A percentile compares a stretch with the other conserved stretches of the same genome.
Evolutionary conservation across 2,329 filamentous ascomycete species (phyloP).

Genomic region (Ustulina deusta): DNA sequence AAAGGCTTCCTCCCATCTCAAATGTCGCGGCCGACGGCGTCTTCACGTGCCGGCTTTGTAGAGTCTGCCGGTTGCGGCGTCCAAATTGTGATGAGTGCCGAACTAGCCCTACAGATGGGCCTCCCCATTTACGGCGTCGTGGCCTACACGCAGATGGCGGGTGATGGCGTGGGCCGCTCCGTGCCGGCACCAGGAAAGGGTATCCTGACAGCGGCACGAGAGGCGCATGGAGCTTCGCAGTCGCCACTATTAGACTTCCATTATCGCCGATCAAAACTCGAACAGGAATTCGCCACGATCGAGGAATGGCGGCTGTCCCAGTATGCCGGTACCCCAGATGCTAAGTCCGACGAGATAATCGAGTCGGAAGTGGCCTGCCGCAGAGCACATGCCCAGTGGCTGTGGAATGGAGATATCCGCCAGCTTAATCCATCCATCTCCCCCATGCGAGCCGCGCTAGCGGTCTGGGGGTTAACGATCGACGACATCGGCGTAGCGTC

Average conservation of each 20-base stretch:
- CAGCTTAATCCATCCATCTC: constrained; percentile 93
- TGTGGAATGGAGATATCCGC: constrained; percentile 98
- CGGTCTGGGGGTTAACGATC: constrained; percentile 97
- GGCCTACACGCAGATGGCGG: constrained; percentile 92
- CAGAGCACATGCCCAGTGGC: constrained; percentile 90
- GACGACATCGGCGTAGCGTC: constrained; percentile 95
- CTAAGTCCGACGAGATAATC: constrained; percentile 78
- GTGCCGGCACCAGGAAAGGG: constrained; percentile 96
- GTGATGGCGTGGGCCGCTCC: constrained; percentile 98
- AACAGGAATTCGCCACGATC: constrained; percentile 92
- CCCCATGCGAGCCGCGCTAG: constrained; percentile 92
- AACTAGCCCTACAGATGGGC: constrained; percentile 96
- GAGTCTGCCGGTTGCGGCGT: constrained; percentile 98
- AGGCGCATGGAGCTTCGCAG: constrained; percentile 89
- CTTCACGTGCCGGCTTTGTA: constrained; percentile 98
- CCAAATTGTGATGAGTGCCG: constrained; percentile 97
- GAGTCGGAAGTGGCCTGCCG: constrained; percentile 88
- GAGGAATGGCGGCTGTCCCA: constrained; percentile 97
- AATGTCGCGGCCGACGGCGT: constrained; percentile 98
- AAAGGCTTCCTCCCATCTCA: constrained; percentile 94
- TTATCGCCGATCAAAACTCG: constrained; percentile 94
- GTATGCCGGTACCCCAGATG: constrained; percentile 64
- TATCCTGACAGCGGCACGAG: constrained; percentile 94
- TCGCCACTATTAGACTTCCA: constrained; percentile 97
- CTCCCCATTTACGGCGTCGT: constrained; percentile 98